Conservation (phyloP, 495 filamentous ascomycete species). For the Bathelium albidoporum region DNA sequence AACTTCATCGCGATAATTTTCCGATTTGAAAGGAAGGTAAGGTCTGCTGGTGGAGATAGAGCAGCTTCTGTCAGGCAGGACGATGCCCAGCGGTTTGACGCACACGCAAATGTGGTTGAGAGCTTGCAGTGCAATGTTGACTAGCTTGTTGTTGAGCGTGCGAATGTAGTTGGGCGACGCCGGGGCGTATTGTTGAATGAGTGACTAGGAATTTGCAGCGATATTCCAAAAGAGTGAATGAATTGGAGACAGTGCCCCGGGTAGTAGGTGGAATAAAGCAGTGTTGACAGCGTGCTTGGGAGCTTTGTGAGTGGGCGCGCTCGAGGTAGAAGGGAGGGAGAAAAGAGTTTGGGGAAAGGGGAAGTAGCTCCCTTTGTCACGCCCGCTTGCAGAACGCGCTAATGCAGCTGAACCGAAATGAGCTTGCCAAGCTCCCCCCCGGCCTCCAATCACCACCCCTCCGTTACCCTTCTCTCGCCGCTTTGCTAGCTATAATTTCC, state of each 20-base stretch:
- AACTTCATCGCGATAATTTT: constrained; percentile 21
- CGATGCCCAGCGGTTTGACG: background rate
- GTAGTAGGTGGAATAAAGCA: constrained; percentile 16
- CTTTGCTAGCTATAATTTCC: background rate
- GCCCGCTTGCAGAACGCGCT: background rate
- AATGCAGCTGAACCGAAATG: constrained; percentile 2
- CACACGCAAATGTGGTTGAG: background rate
- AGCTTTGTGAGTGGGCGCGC: background rate
- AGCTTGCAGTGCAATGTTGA: constrained; percentile 8
- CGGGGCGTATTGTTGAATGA: background rate
- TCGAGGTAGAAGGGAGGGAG: background rate
- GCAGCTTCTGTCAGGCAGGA: background rate
- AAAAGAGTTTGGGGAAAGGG: background rate
- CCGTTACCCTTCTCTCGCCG: background rate
- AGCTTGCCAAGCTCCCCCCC: background rate
- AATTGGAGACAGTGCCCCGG: constrained; percentile 13
- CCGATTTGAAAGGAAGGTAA: background rate
- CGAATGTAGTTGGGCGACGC: too few species aligned
- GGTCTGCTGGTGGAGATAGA: background rate
- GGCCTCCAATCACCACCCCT: background rate
- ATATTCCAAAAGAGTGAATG: constrained; percentile 17
- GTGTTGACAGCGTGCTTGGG: background rate
- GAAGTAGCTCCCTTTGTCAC: constrained; percentile 1
- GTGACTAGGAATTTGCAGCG: constrained; percentile 4
- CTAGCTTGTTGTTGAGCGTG: too few species aligned